Conservation (phyloP, 2,329 filamentous ascomycete species). For the Didymella sp. region DNA sequence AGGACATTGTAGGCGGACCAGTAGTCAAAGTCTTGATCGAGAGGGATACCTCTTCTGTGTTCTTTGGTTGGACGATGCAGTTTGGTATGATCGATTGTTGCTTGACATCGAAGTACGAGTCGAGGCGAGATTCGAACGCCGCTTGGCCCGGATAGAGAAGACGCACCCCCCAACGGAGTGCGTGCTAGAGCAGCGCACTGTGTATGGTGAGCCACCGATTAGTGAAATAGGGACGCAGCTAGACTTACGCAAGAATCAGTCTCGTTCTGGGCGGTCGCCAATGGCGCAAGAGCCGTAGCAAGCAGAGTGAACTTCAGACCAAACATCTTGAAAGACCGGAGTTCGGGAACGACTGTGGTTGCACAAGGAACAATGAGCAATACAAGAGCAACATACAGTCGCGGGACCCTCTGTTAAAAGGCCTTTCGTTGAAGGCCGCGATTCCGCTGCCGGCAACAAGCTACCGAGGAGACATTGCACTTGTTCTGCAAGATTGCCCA, state of each 20-base stretch:
- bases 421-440: not conserved
- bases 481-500: not conserved
- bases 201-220: not conserved
- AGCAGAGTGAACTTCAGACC: constrained; percentile 15
- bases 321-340: constrained; percentile 11
- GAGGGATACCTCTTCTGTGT: constrained; percentile 25
- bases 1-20: constrained; percentile 3
- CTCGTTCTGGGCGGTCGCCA: not conserved
- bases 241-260: constrained; percentile 14
- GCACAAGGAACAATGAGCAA: not conserved
- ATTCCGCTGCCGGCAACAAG: not conserved
- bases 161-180: constrained; percentile 12
- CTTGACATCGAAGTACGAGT: constrained; percentile 33
- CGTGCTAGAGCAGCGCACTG: constrained; percentile 20
- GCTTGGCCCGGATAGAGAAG: constrained; percentile 26
- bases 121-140: constrained; percentile 22
- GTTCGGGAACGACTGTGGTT: not conserved
- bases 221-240: not conserved
- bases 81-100: constrained; percentile 30
- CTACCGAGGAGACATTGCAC: not conserved
- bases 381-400: not conserved
- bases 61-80: constrained; percentile 35
- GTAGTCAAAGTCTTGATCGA: constrained; percentile 24
- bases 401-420: not conserved
- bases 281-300: constrained; percentile 12